These are phyloP conservation scores for Cyclanthera cordifolia DNA, from an alignment of 306 rosid species.

Conservation along the genomic window DNA sequence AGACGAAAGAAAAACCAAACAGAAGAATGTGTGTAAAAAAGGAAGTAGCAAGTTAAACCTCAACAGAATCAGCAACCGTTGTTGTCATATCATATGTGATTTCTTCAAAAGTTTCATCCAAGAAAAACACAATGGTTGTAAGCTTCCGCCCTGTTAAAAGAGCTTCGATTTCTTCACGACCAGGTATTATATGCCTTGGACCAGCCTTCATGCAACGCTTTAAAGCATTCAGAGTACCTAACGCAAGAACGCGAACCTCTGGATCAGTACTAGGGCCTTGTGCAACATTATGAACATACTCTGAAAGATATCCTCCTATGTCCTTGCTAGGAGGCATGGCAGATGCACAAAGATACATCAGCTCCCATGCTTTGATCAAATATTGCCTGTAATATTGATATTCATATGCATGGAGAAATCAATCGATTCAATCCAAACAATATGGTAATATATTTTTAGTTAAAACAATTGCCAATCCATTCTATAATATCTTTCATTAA, in stretches of 20 bases:
- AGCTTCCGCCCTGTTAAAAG: constrained; percentile 71
- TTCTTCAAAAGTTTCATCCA: constrained; percentile 97
- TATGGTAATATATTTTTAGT: neutral
- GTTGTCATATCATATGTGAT: constrained; percentile 84
- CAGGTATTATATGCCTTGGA: constrained; percentile 78
- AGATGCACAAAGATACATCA: constrained; percentile 77
- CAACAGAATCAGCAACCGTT: constrained; percentile 86
- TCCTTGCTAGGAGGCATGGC: constrained; percentile 96
- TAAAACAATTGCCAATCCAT: neutral
- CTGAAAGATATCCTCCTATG: constrained; percentile 70
- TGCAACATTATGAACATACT: constrained; percentile 68
- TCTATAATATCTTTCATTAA: constrained; percentile 1
- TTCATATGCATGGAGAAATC: neutral
- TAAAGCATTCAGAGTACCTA: constrained; percentile 69
- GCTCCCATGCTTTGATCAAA: constrained; percentile 86
- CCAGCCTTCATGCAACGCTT: constrained; percentile 91
- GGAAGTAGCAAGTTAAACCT: constrained; percentile 40
- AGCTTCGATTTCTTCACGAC: constrained; percentile 86
- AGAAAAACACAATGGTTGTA: constrained; percentile 76
- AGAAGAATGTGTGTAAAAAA: neutral
- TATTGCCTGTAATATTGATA: constrained; percentile 44
- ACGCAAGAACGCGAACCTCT: constrained; percentile 63
- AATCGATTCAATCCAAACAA: neutral
- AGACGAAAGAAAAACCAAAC: no score
- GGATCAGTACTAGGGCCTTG: constrained; percentile 47